Percentiles rank a stretch among this genome's conserved stretches.
Evolutionary conservation across 2,329 filamentous ascomycete species (phyloP).

Genomic region (Lachnellula hyalina): DNA sequence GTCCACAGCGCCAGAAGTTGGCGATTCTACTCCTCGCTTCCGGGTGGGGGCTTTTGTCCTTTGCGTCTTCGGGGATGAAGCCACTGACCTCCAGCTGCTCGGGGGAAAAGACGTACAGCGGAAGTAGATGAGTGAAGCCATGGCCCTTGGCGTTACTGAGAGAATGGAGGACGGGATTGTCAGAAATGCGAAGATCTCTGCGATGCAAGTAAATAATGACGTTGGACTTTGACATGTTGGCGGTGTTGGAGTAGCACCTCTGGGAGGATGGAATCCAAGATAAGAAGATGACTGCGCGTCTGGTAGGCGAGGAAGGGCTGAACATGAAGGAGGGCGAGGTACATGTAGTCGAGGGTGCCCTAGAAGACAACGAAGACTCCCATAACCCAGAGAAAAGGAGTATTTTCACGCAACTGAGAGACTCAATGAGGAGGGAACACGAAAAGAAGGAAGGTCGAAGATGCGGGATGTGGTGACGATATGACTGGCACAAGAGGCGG

Average conservation of each 20-base stretch:
- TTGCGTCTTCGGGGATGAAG: conserved; percentile 49
- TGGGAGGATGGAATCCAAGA: background rate
- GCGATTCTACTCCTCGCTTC: conserved; percentile 61
- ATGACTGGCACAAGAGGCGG: too few relatives aligned
- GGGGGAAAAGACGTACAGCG: conserved; percentile 63
- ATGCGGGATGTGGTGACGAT: too few relatives aligned
- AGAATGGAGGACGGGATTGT: conserved; percentile 68
- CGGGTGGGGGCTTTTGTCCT: conserved; percentile 56
- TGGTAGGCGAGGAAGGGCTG: background rate
- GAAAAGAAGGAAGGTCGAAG: background rate
- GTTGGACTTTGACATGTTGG: conserved; percentile 36
- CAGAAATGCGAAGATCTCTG: conserved; percentile 65
- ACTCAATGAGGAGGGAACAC: background rate
- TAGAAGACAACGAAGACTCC: background rate
- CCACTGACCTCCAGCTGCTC: conserved; percentile 71
- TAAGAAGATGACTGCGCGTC: background rate
- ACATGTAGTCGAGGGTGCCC: background rate
- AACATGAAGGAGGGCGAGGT: background rate
- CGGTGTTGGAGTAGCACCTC: background rate
- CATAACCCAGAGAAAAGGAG: background rate
- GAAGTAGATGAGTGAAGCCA: conserved; percentile 63
- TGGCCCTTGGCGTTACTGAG: conserved; percentile 44
- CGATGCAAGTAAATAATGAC: conserved; percentile 68
- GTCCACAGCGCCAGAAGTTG: conserved; percentile 68
- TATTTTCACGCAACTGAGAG: background rate